Evolutionary conservation across 2,329 filamentous ascomycete species (phyloP).

Genomic region (Stagonosporopsis cucurbitacearum): DNA sequence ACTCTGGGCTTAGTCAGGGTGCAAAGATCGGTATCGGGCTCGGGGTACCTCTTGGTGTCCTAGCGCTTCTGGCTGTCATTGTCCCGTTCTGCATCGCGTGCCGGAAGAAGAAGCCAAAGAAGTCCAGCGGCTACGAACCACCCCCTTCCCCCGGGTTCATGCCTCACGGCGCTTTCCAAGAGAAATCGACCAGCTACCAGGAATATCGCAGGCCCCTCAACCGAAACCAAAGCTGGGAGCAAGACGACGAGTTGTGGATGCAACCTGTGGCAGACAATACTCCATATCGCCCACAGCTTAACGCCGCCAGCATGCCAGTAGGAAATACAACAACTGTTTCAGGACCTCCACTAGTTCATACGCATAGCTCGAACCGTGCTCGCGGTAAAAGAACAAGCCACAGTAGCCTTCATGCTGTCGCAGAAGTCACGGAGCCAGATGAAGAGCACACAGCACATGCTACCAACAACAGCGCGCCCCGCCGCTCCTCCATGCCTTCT

Average conservation of each 20-base stretch:
- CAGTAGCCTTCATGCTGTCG: conserved; percentile 40
- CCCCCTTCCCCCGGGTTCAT: conserved; percentile 48
- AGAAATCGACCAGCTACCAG: conserved; percentile 28
- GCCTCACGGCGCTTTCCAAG: conserved; percentile 45
- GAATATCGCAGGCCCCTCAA: conserved; percentile 33
- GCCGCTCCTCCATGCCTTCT: conserved; percentile 17
- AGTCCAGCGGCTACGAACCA: conserved; percentile 34
- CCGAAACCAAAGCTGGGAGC: conserved; percentile 39
- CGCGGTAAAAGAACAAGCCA: conserved; percentile 43
- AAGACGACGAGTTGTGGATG: conserved; percentile 35
- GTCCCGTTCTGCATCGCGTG: conserved; percentile 37
- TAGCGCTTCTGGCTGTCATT: conserved; percentile 55
- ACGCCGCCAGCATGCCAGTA: conserved; percentile 21
- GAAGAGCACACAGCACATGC: conserved; percentile 28
- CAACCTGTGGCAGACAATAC: conserved; percentile 8
- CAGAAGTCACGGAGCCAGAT: conserved; percentile 42
- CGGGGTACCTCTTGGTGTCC: conserved; percentile 62
- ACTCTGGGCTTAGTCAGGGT: conserved; percentile 28
- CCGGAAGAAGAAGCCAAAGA: conserved; percentile 34
- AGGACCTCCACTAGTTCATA: conserved; percentile 38
- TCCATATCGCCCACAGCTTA: conserved; percentile 3
- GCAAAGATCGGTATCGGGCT: conserved; percentile 47
- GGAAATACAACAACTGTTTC: conserved; percentile 31
- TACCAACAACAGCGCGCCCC: conserved; percentile 16
- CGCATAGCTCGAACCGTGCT: conserved; percentile 44